phyloP scores from a whole-genome alignment of 176 grass and related monocot genomes.

The Sorghum bicolor region Sorghum_bicolor_NCBIv3 NC_012871.2:59000001-59000500 shows the following conservation, averaged over 20 bases:
- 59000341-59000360: slow-evolving; percentile 33
- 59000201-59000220: background rate
- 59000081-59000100: background rate
- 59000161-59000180: background rate
- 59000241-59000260: slow-evolving; percentile 73
- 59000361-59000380: slow-evolving; percentile 56
- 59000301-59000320: slow-evolving; percentile 12
- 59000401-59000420: slow-evolving; percentile 88
- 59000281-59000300: slow-evolving; percentile 53
- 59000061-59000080: background rate
- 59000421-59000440: slow-evolving; percentile 95
- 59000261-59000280: slow-evolving; percentile 88
- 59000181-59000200: background rate
- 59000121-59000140: background rate
- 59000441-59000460: slow-evolving; percentile 91
- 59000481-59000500: slow-evolving; percentile 11
- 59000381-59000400: slow-evolving; percentile 85
- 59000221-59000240: slow-evolving; percentile 55
- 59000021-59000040: slow-evolving; percentile 1
- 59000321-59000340: background rate
- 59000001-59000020: background rate
- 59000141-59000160: background rate
- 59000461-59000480: slow-evolving; percentile 63
- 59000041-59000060: background rate
- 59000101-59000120: background rate